Conservation (phyloP, 371 early-diverging fungal species). For the Mortierella sp. region DNA sequence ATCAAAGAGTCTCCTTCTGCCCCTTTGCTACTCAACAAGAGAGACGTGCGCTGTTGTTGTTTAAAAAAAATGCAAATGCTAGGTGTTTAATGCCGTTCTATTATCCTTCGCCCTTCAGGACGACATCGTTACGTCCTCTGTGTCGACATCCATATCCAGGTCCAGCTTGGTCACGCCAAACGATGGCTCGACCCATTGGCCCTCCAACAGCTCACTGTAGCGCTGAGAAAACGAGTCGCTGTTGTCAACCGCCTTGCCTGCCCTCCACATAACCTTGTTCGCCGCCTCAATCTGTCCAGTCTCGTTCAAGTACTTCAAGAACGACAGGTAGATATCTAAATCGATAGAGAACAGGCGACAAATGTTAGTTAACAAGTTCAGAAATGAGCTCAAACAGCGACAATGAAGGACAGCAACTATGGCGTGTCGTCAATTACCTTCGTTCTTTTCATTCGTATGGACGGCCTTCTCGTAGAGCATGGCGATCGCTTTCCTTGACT, state of each 20-base stretch:
- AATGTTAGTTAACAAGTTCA: background rate
- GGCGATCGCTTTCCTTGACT: conserved; percentile 50
- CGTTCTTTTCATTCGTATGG: conserved; percentile 62
- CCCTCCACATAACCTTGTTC: conserved; percentile 73
- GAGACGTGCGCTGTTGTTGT: background rate
- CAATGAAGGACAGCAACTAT: background rate
- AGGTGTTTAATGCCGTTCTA: background rate
- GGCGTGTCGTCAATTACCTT: conserved; percentile 58
- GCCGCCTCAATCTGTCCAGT: conserved; percentile 65
- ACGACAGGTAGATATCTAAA: conserved; percentile 72
- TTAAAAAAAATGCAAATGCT: conserved; percentile 19
- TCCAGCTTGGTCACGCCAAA: conserved; percentile 28
- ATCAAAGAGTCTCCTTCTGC: background rate
- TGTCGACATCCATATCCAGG: conserved; percentile 37
- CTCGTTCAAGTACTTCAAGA: conserved; percentile 71
- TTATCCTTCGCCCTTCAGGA: conserved; percentile 15
- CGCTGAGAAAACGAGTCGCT: conserved; percentile 66
- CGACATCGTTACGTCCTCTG: conserved; percentile 25
- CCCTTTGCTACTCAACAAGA: background rate
- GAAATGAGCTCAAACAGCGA: background rate
- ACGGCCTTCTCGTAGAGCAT: conserved; percentile 71
- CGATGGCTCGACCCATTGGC: conserved; percentile 43
- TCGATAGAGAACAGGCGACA: background rate
- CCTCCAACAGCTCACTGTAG: conserved; percentile 55
- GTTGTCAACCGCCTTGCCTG: conserved; percentile 69